phyloP scores from a whole-genome alignment of 83 land plant species.

The Larix sibirica region DNA sequence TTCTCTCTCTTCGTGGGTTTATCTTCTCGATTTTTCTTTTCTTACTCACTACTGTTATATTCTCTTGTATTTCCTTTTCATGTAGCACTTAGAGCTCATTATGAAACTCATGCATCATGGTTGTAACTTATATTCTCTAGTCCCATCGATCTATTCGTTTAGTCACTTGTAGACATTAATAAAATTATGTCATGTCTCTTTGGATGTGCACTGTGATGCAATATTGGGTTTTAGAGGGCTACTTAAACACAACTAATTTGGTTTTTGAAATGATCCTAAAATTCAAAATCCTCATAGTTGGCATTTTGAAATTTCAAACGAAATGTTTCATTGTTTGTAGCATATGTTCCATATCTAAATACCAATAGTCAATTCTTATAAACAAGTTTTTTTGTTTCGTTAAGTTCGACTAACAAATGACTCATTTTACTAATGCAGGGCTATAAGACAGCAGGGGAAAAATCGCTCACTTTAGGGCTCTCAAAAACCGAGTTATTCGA shows the following conservation, averaged over 20 bases:
- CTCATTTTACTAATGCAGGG: not conserved
- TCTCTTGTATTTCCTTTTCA: too few species aligned
- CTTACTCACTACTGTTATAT: too few species aligned
- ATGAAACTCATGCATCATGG: too few species aligned
- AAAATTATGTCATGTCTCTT: not conserved
- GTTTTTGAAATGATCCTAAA: not conserved
- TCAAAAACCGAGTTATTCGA: not conserved
- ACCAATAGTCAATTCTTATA: not conserved
- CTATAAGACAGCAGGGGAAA: not conserved
- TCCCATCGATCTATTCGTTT: too few species aligned
- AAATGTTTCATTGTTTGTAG: not conserved
- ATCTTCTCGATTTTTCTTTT: too few species aligned
- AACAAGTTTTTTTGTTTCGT: not conserved
- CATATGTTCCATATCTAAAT: not conserved
- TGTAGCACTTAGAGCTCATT: too few species aligned
- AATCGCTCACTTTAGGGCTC: not conserved
- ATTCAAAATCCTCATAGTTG: not conserved
- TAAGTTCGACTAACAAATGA: not conserved
- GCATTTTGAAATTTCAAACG: too few species aligned
- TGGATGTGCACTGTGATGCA: not conserved
- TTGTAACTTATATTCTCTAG: too few species aligned
- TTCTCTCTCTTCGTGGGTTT: too few species aligned
- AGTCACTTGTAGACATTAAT: too few species aligned
- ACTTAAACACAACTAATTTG: not conserved
- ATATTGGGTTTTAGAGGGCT: not conserved